These are phyloP conservation scores for Fusarium fujikuroi DNA, from an alignment of 2,329 filamentous ascomycete species.

Conservation along the genomic window DNA sequence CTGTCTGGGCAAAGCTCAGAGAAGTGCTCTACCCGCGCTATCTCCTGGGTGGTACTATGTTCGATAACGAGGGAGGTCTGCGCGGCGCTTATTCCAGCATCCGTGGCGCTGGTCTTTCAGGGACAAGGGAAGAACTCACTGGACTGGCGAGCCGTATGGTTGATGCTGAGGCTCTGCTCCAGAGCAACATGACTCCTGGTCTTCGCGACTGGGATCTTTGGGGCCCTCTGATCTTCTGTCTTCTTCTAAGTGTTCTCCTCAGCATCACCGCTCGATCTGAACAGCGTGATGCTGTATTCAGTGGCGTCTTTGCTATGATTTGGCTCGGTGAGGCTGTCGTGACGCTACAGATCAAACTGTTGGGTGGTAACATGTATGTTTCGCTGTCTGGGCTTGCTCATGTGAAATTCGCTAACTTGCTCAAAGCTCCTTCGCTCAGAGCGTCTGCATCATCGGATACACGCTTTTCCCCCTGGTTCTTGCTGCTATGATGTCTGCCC, in stretches of 20 bases:
- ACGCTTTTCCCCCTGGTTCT: slow-evolving; percentile 97
- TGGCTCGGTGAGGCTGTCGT: slow-evolving; percentile 98
- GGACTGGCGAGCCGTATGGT: slow-evolving; percentile 70
- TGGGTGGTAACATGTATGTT: slow-evolving; percentile 96
- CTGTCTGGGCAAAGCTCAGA: slow-evolving; percentile 97
- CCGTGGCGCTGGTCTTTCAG: slow-evolving; percentile 66
- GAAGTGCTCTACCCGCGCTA: slow-evolving; percentile 98
- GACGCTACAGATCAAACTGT: slow-evolving; percentile 95
- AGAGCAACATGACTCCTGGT: slow-evolving; percentile 85
- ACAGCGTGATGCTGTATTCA: slow-evolving; percentile 91
- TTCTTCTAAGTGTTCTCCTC: slow-evolving; percentile 86
- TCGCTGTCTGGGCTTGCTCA: neutral
- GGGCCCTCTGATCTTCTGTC: slow-evolving; percentile 94
- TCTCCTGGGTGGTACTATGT: slow-evolving; percentile 78
- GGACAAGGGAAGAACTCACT: slow-evolving; percentile 70
- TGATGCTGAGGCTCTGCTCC: slow-evolving; percentile 70
- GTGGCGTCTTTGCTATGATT: slow-evolving; percentile 94
- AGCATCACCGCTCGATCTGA: slow-evolving; percentile 82
- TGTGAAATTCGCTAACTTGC: slow-evolving; percentile 34
- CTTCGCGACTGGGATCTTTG: slow-evolving; percentile 97
- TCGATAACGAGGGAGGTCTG: slow-evolving; percentile 63
- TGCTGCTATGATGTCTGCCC: slow-evolving; percentile 86
- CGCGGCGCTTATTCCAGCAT: slow-evolving; percentile 72
- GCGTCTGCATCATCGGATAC: slow-evolving; percentile 97
- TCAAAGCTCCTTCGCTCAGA: slow-evolving; percentile 92